A percentile compares a stretch with the other conserved stretches of the same genome.
Evolutionary conservation across 495 filamentous ascomycete species (phyloP).

Genomic region (Jackrogersella minutella): DNA sequence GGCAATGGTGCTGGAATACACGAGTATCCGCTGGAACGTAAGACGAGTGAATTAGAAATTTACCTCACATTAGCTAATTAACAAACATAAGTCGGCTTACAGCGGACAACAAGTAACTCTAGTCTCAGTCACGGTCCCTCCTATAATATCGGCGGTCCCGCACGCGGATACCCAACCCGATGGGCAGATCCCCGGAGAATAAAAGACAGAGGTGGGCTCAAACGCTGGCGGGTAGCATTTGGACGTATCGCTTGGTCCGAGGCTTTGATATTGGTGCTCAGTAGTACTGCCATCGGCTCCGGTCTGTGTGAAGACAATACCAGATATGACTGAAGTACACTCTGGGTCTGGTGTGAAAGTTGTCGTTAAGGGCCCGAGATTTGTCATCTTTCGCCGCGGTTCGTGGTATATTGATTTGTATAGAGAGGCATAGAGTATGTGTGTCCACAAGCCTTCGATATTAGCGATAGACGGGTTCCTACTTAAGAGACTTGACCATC

Average conservation of each 20-base stretch:
- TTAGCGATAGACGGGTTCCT: too few species aligned
- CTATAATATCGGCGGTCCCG: background rate
- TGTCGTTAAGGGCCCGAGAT: constrained; percentile 13
- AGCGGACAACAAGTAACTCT: constrained; percentile 9
- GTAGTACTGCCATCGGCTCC: constrained; percentile 5
- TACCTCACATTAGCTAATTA: background rate
- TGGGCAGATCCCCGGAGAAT: constrained; percentile 12
- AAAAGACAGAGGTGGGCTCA: background rate
- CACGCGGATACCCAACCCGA: constrained; percentile 16
- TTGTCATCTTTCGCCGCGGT: background rate
- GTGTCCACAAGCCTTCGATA: too few species aligned
- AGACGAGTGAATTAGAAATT: background rate
- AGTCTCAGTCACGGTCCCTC: background rate
- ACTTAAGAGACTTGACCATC: too few species aligned
- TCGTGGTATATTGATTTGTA: background rate
- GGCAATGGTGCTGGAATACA: background rate
- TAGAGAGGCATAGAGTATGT: background rate
- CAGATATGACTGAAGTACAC: constrained; percentile 7
- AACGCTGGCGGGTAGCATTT: constrained; percentile 13
- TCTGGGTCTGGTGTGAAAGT: constrained; percentile 13
- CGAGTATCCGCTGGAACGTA: background rate
- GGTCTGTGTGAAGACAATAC: constrained; percentile 7
- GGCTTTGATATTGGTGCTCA: constrained; percentile 10
- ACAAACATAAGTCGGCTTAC: background rate
- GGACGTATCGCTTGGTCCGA: constrained; percentile 8